These are phyloP conservation scores for Clavariopsis aquatica DNA, from an alignment of 495 filamentous ascomycete species.

Conservation along the genomic window DNA sequence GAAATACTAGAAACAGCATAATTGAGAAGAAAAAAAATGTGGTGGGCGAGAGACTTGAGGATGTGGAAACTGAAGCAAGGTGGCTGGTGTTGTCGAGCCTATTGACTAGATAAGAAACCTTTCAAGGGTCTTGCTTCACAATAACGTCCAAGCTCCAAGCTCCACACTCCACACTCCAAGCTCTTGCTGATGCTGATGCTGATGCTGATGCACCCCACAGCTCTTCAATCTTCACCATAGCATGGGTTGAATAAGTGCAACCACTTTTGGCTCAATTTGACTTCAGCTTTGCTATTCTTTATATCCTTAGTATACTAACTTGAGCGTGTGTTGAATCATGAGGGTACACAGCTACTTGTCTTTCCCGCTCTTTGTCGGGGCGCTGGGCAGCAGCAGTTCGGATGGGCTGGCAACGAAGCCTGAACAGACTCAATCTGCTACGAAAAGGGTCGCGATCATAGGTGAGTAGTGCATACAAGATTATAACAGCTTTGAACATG, in stretches of 20 bases:
- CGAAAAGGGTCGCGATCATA: slow-evolving; percentile 38
- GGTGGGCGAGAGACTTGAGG: too few species aligned
- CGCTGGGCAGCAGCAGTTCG: neutral
- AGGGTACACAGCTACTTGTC: neutral
- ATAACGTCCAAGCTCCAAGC: neutral
- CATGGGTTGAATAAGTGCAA: neutral
- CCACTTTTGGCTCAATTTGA: neutral
- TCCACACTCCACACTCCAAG: too few species aligned
- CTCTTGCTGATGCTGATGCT: too few species aligned
- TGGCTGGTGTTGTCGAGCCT: neutral
- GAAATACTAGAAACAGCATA: too few species aligned
- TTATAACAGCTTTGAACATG: too few species aligned
- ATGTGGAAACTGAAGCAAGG: too few species aligned
- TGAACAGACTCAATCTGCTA: neutral
- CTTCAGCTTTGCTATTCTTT: neutral
- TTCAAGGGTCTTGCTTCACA: neutral
- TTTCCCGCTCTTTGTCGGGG: slow-evolving; percentile 4
- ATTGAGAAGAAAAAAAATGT: too few species aligned
- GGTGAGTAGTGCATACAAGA: neutral
- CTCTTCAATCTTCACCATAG: neutral
- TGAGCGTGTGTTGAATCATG: slow-evolving; percentile 3
- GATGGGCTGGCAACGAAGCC: neutral
- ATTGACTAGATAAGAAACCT: neutral
- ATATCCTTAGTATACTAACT: neutral
- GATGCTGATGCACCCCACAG: neutral